Base-by-base conservation (phyloP, 2,329 filamentous ascomycete species). In the Aureobasidium lini region DNA sequence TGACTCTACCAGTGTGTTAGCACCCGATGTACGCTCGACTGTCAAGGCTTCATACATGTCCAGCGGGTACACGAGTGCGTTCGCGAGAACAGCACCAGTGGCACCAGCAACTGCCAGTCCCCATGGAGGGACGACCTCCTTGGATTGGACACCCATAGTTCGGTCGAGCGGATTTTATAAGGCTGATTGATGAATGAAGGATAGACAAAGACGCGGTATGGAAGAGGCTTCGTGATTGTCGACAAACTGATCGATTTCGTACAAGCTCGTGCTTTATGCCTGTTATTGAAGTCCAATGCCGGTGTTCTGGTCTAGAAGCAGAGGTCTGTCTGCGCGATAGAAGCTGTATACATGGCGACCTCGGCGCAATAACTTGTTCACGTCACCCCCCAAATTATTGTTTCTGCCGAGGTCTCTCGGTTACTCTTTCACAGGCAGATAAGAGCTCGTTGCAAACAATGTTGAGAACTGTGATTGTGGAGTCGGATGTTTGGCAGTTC, bases 61-160 rank as follows among this genome's bases (percentile, higher is more conserved):
- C 62, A 99, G 81, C 48, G 94, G 94, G 75, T 99, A 99, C 60
- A 97, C 93, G 63, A 96, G 77, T 46, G 92, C 89, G 79, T 99
- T 99, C 61, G 94, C 94, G 61, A 99, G 81, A 39, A 97, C 90
- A 48, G 94, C 94, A 62, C 94, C 94, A 18, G 90, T 89, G 56
- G 94, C 90, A 68, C 94, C 94, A 63, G 94, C 93, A 65, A 96
- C 85, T 58, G 94, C 94, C 70, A 87, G 87, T 58, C 92, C 93
- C 93, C 93, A 97, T 58, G 94, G 89, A 43, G 94, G 91, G 61
- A 97, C 83, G 65, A 79, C 79, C 64, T 84, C 80, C 73, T 91
- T 93, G 40, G 81, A 83, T 70, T 80, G 78, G 60, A 75, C 77
- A 60, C 79, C 72, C 81, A 84, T 84, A 42, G 28, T 57, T 43